Percentiles rank a stretch among this genome's conserved stretches.
Evolutionary conservation across 306 rosid species (phyloP).

Genomic region (Cercis canadensis): DNA sequence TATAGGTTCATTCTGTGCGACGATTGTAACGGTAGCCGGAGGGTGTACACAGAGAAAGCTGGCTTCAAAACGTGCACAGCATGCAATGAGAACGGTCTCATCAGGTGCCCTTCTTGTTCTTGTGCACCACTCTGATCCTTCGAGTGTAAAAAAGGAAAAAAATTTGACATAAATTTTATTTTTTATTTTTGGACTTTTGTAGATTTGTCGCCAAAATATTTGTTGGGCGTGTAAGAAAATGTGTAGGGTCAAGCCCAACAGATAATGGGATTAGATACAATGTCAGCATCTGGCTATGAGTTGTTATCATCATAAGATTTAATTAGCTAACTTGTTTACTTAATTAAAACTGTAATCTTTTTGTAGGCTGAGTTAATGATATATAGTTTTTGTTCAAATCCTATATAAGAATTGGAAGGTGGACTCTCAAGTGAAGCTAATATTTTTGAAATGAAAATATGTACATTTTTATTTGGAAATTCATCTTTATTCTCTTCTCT

Average conservation of each 20-base stretch:
- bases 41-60: conserved; percentile 66
- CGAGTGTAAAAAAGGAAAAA: background rate
- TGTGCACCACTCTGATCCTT: conserved; percentile 51
- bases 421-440: no score
- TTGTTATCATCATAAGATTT: background rate
- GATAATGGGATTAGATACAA: conserved; percentile 18
- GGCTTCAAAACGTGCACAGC: conserved; percentile 73
- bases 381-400: no score
- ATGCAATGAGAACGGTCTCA: conserved; percentile 87
- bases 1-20: conserved; percentile 74
- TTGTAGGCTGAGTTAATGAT: no score
- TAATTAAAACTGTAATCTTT: background rate
- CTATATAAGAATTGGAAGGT: no score
- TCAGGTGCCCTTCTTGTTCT: conserved; percentile 87
- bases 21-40: conserved; percentile 80
- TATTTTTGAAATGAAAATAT: no score
- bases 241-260: conserved; percentile 23
- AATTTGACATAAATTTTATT: background rate
- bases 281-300: conserved; percentile 29
- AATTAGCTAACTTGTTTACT: conserved; percentile 22
- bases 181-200: conserved; percentile 26
- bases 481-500: no score
- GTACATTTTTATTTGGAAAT: no score
- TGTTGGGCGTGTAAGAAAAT: conserved; percentile 26
- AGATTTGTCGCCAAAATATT: conserved; percentile 1